These are phyloP conservation scores for Aureobasidium namibiae DNA, from an alignment of 2,329 filamentous ascomycete genomes.

Conservation along the genomic window DNA sequence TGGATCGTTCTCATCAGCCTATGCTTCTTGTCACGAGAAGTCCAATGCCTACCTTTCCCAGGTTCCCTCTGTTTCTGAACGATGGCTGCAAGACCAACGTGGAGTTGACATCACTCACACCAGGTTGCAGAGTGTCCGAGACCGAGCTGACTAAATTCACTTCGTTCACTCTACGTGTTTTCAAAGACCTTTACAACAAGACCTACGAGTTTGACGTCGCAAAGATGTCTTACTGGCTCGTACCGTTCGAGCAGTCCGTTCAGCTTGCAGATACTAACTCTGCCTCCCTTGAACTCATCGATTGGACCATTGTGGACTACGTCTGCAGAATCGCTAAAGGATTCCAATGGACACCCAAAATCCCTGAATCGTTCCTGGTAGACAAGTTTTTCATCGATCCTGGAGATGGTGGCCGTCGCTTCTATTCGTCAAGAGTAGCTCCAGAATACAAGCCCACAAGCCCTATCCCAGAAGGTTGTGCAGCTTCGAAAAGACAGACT, in stretches of 20 bases:
- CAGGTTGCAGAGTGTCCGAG: slow-evolving; percentile 37
- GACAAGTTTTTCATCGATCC: slow-evolving; percentile 49
- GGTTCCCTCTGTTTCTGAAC: slow-evolving; percentile 65
- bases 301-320: slow-evolving; percentile 51
- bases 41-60: slow-evolving; percentile 54
- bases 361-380: slow-evolving; percentile 32
- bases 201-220: slow-evolving; percentile 55
- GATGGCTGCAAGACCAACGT: slow-evolving; percentile 53
- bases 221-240: slow-evolving; percentile 76
- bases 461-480: slow-evolving; percentile 51
- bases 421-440: slow-evolving; percentile 41
- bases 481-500: slow-evolving; percentile 31
- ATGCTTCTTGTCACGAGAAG: slow-evolving; percentile 64
- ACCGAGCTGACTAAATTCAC: slow-evolving; percentile 50
- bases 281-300: slow-evolving; percentile 33
- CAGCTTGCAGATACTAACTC: neutral
- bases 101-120: slow-evolving; percentile 35
- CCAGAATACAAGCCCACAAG: slow-evolving; percentile 55
- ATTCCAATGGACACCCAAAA: slow-evolving; percentile 38
- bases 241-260: slow-evolving; percentile 39
- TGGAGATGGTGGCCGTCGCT: slow-evolving; percentile 50
- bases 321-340: slow-evolving; percentile 31
- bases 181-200: slow-evolving; percentile 85
- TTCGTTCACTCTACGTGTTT: slow-evolving; percentile 65
- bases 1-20: slow-evolving; percentile 54